Base-by-base conservation (phyloP, 345 rosid species). In the Geranium brycei region DNA sequence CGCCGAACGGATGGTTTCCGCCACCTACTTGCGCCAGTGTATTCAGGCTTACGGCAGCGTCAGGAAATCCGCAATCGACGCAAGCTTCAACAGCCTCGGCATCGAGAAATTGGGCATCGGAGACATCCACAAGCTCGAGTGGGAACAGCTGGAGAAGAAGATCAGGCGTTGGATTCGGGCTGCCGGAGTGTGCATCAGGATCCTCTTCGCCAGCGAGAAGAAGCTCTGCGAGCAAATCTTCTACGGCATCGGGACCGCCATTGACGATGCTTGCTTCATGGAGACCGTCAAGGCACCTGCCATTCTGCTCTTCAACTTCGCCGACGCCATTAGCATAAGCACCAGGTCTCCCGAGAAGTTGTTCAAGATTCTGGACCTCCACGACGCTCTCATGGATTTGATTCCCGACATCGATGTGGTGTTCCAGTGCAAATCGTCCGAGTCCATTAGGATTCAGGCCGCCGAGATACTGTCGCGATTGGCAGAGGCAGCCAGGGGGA, bases 81-180 rank as follows among this genome's bases (percentile, higher is more conserved):
- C 4, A 0, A 35, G 41, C 4, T 35, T 35, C 41, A 35, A 35
- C 7, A 35, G 4, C 2, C 41, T 35, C 41, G 41, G 41, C 7
- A 35, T 35, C 41, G 41, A 35, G 41, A 35, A 35, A 7, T 7
- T 35, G 7, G 10, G 41, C 41, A 35, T 35, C 41, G 41, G 41
- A 35, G 41, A 35, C 41, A 7, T 35, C 41, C 41, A 35, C 7
- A 35, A 7, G 41, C 41, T 35, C 7, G 2, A 35, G 41, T 35
- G 41, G 41, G 41, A 35, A 4, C 4, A 35, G 3, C 64, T 92
- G 18, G 98, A 89, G 91, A 72, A 77, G 59, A 92, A 86, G 84
- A 89, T 92, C 64, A 79, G 93, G 38, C 75, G 85, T 5, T 92
- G 98, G 98, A 92, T 92, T 60, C 79, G 90, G 10, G 95, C 98